Evolutionary conservation across 768 basidiomycete genomes (phyloP).

Genomic region (Exsudoporus frostii): DNA sequence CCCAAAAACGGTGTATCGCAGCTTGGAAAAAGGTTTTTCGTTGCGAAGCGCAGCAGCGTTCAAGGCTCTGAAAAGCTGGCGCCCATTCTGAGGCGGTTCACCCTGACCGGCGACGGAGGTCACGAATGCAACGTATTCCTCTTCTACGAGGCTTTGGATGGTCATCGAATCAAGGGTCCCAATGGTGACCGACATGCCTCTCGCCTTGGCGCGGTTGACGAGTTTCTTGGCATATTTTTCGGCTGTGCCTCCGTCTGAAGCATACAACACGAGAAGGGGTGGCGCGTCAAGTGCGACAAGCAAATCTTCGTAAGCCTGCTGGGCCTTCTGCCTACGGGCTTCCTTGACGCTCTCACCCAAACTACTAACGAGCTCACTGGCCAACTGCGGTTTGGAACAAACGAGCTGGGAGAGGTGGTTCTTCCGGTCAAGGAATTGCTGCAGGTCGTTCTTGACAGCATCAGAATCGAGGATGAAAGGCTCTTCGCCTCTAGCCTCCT

Average conservation of each 20-base stretch:
- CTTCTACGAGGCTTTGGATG: slow-evolving; percentile 69
- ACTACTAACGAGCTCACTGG: slow-evolving; percentile 77
- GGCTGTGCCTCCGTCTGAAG: slow-evolving; percentile 92
- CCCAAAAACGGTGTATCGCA: slow-evolving; percentile 83
- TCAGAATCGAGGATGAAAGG: slow-evolving; percentile 93
- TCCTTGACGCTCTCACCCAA: slow-evolving; percentile 82
- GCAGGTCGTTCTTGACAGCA: slow-evolving; percentile 88
- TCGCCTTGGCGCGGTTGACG: slow-evolving; percentile 73
- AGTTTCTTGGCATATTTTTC: slow-evolving; percentile 95
- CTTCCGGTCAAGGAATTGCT: slow-evolving; percentile 91
- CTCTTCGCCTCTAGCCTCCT: slow-evolving; percentile 70
- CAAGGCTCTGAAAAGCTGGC: slow-evolving; percentile 83
- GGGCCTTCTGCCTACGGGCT: slow-evolving; percentile 76
- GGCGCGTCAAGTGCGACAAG: slow-evolving; percentile 84
- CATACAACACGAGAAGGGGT: slow-evolving; percentile 86
- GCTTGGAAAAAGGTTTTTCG: slow-evolving; percentile 55
- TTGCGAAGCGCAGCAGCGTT: slow-evolving; percentile 54
- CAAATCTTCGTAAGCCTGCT: slow-evolving; percentile 81
- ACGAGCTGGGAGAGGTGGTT: slow-evolving; percentile 95
- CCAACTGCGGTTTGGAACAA: slow-evolving; percentile 74
- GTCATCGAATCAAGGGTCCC: slow-evolving; percentile 79
- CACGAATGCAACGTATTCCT: slow-evolving; percentile 77
- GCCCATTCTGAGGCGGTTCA: slow-evolving; percentile 95
- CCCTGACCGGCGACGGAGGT: slow-evolving; percentile 96
- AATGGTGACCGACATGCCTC: slow-evolving; percentile 76